These are phyloP conservation scores for Termitomyces sp. DNA, from an alignment of 768 basidiomycete genomes.

Conservation along the genomic window DNA sequence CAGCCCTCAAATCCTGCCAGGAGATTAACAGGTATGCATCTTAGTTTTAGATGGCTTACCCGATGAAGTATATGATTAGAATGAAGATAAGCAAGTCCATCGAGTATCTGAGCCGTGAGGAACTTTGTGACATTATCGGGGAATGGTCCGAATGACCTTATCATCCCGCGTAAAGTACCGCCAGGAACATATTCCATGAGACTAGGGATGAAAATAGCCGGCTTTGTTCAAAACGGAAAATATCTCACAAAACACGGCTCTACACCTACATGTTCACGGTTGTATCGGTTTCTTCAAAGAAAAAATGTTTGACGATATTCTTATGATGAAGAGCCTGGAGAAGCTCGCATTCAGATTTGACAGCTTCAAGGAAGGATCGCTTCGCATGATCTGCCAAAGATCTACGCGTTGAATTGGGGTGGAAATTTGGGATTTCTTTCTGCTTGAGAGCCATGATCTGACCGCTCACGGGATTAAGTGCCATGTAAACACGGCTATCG, in stretches of 20 bases:
- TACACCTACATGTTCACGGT: conserved; percentile 82
- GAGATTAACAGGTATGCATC: neutral
- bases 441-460: conserved; percentile 99
- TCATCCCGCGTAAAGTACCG: conserved; percentile 83
- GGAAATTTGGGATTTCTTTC: conserved; percentile 74
- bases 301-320: conserved; percentile 94
- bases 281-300: conserved; percentile 80
- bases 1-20: conserved; percentile 85
- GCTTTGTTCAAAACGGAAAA: neutral
- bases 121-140: conserved; percentile 86
- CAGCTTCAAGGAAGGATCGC: conserved; percentile 82
- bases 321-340: conserved; percentile 93
- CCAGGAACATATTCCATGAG: conserved; percentile 99
- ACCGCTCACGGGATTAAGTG: conserved; percentile 87
- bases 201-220: conserved; percentile 32
- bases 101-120: conserved; percentile 86
- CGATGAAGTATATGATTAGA: conserved; percentile 86
- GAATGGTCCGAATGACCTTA: conserved; percentile 87
- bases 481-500: conserved; percentile 93
- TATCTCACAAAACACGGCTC: neutral
- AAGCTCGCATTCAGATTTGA: conserved; percentile 92
- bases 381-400: conserved; percentile 50
- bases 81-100: conserved; percentile 90
- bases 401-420: neutral
- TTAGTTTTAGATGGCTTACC: conserved; percentile 36